Percentiles rank a stretch among this genome's conserved stretches.
phyloP scores from a whole-genome alignment of 805 yeast genomes.

The Lachancea sp. region DNA sequence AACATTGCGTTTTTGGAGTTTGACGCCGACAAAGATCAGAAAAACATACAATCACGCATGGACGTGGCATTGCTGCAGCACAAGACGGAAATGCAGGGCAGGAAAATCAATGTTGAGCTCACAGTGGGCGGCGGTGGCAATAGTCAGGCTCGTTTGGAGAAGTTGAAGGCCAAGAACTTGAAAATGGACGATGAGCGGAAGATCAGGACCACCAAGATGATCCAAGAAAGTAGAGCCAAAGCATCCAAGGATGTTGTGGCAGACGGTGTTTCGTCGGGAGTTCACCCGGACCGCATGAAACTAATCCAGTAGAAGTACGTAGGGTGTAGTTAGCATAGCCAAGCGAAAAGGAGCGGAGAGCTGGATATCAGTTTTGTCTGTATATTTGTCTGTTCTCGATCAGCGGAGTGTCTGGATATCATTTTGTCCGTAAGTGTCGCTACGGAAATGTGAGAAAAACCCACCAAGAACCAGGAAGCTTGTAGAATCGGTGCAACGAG shows the following conservation, averaged over 20 bases:
- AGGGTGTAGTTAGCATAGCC: too few species aligned
- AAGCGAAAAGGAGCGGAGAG: too few species aligned
- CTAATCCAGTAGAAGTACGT: background rate
- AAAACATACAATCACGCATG: conserved; percentile 68
- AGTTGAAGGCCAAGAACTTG: conserved; percentile 73
- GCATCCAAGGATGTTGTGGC: conserved; percentile 18
- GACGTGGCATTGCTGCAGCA: conserved; percentile 82
- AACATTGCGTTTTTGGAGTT: conserved; percentile 93
- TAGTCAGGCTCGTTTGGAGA: conserved; percentile 56
- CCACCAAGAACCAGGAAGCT: too few species aligned
- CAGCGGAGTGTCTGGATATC: too few species aligned
- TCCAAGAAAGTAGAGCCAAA: conserved; percentile 35
- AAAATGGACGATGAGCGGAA: conserved; percentile 65
- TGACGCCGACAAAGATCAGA: conserved; percentile 37
- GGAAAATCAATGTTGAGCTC: conserved; percentile 89
- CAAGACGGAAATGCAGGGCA: conserved; percentile 57
- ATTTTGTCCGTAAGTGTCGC: too few species aligned
- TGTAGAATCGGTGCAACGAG: too few species aligned
- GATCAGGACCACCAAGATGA: conserved; percentile 46
- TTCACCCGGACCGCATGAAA: conserved; percentile 13
- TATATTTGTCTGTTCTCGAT: too few species aligned
- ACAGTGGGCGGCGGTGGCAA: conserved; percentile 99
- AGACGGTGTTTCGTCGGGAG: conserved; percentile 52
- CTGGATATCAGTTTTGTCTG: too few species aligned
- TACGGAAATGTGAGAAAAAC: too few species aligned